A percentile compares a stretch with the other conserved stretches of the same genome.
Conservation (phyloP, 306 rosid genomes). For the Quercus cerris region DNA sequence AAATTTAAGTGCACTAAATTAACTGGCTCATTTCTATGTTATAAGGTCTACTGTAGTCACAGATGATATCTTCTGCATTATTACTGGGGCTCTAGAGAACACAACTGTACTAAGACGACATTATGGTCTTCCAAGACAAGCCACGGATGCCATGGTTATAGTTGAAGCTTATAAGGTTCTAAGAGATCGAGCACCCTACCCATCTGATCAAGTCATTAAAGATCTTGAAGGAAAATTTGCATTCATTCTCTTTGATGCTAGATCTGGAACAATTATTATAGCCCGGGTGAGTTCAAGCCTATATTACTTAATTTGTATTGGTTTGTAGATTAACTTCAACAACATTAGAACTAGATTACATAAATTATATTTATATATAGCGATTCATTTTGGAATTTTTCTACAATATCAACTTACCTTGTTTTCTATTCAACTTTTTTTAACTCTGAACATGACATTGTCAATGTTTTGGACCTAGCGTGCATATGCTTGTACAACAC, state of each 20-base stretch:
- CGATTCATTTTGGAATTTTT: no score
- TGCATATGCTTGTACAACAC: not conserved
- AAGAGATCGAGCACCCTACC: conserved; percentile 65
- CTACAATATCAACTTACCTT: no score
- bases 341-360: no score
- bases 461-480: not conserved
- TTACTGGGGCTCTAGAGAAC: conserved; percentile 44
- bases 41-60: conserved; percentile 40
- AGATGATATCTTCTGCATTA: conserved; percentile 55
- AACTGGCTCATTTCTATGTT: not conserved
- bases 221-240: conserved; percentile 61
- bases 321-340: no score
- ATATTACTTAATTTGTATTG: not conserved
- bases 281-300: conserved; percentile 43
- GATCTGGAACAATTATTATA: conserved; percentile 30
- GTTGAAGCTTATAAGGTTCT: conserved; percentile 55
- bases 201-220: conserved; percentile 61
- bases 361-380: no score
- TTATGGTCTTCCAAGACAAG: conserved; percentile 55
- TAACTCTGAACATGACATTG: no score
- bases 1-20: not conserved
- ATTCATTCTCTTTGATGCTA: conserved; percentile 52
- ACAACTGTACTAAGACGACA: conserved; percentile 41
- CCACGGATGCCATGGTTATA: conserved; percentile 63
- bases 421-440: no score